phyloP scores from a whole-genome alignment of 176 grass and related monocot genomes.

The Luzula sylvatica region DNA sequence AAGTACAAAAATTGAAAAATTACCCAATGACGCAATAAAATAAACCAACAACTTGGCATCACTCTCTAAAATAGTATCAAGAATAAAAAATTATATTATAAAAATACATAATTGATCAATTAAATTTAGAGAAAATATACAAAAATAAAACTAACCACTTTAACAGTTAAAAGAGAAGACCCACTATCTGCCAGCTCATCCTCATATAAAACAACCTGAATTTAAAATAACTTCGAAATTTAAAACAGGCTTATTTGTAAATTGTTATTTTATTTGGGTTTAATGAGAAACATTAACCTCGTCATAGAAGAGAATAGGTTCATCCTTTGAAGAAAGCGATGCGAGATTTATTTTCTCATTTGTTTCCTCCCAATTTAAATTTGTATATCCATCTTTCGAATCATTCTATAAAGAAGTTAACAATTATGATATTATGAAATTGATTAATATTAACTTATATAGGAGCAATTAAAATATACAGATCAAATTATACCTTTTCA shows the following conservation, averaged over 20 bases:
- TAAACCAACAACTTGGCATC: conserved; percentile 93
- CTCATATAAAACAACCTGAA: conserved; percentile 87
- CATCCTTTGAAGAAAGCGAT: conserved; percentile 54
- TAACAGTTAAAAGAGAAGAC: conserved; percentile 81
- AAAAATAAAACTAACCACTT: conserved; percentile 51
- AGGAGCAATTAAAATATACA: conserved; percentile 5
- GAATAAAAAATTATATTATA: conserved; percentile 11
- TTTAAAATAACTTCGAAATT: conserved; percentile 1
- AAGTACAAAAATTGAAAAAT: conserved; percentile 13
- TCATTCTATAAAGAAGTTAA: conserved; percentile 30
- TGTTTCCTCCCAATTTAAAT: conserved; percentile 57
- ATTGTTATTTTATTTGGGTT: too few species aligned
- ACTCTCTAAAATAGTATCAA: conserved; percentile 55
- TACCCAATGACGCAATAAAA: conserved; percentile 86
- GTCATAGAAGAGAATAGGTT: conserved; percentile 84
- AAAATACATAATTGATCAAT: neutral
- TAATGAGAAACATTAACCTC: conserved; percentile 36
- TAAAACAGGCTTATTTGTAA: too few species aligned
- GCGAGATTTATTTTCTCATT: conserved; percentile 68
- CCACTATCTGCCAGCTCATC: conserved; percentile 94
- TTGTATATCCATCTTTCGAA: conserved; percentile 35
- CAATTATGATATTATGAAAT: neutral
- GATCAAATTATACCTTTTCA: conserved; percentile 19
- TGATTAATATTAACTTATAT: neutral
- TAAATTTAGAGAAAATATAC: neutral